Evolutionary conservation across 768 basidiomycete species (phyloP), one percentile per base, ranked within the genome.

Genomic region (Xerocomellus intermedius): DNA sequence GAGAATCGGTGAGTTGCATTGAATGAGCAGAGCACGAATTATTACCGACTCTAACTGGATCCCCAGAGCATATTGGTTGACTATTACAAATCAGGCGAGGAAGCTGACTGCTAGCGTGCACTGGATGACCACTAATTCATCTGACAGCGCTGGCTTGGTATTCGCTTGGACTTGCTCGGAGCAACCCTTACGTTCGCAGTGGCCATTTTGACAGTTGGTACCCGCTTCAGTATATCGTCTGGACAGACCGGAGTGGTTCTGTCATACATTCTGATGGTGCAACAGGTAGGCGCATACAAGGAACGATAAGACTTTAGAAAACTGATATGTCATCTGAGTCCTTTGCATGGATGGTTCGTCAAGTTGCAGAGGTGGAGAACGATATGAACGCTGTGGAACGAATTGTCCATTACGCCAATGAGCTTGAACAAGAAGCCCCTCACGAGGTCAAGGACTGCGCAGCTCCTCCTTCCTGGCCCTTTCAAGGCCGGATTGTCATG

Each of bases 321-420:
- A 38, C 54, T 64, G 10, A 64, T 36, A 4, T 30, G 1, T n/a
- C 39, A 36, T 32, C 35, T 30, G 22, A 86, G 83, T 60, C 78
- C 0, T 89, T 91, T 60, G 83, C 83, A 21, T 91, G 83, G 84
- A 79, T 90, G 69, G 82, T 89, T 39, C 83, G 87, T 9, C 89
- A 91, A 70, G 79, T 78, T 37, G 85, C 89, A 3, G 93, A 95
- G 67, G 86, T 94, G 12, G 93, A 96, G 70, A 96, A 97, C 69
- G 82, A 94, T 70, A 94, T 95, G 90, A 93, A 93, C 67, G 83
- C 85, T n/a, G 88, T 91, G 8, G 89, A 91, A 67, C 86, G 94
- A 24, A 77, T 98, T 17, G 74, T 92, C 4, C 82, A 93, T 66
- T 97, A 97, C 63, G 85, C 87, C 39, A 80, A 81, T 19, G 80